phyloP scores from a whole-genome alignment of 768 basidiomycete genomes.

The Trametopsis cervina region DNA sequence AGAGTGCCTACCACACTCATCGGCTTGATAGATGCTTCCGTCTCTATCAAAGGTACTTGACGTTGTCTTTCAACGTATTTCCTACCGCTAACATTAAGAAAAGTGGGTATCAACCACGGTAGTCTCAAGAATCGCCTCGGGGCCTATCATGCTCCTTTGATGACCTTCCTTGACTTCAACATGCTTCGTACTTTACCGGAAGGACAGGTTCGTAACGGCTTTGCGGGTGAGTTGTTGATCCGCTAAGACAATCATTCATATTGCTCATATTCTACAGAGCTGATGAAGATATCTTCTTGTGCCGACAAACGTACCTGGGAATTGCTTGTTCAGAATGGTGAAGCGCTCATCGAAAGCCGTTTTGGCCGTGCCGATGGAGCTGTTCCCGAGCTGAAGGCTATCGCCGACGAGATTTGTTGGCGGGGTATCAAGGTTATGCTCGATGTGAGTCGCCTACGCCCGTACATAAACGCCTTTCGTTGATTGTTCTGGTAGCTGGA shows the following conservation, averaged over 20 bases:
- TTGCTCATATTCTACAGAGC: conserved; percentile 2
- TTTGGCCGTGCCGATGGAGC: conserved; percentile 13
- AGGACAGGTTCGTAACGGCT: conserved; percentile 15
- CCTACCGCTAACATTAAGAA: neutral
- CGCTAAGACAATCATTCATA: neutral
- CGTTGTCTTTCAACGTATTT: neutral
- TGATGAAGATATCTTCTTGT: conserved; percentile 17
- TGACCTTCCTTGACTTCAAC: conserved; percentile 17
- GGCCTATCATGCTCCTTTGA: conserved; percentile 14
- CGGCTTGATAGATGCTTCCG: conserved; percentile 14
- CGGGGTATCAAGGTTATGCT: conserved; percentile 16
- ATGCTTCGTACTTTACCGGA: conserved; percentile 14
- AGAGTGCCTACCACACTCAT: conserved; percentile 15
- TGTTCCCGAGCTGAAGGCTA: conserved; percentile 9
- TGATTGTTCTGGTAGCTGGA: conserved; percentile 7
- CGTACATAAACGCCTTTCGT: neutral
- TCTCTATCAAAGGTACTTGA: conserved; percentile 13
- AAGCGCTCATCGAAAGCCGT: conserved; percentile 10
- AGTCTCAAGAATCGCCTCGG: conserved; percentile 17
- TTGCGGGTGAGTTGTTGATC: conserved; percentile 9
- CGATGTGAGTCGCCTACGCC: conserved; percentile 6
- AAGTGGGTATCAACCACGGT: conserved; percentile 15
- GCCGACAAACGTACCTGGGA: conserved; percentile 17
- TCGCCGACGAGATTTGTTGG: conserved; percentile 17
- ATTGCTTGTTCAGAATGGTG: conserved; percentile 12